phyloP scores from a whole-genome alignment of 1,284 basidiomycete genomes.

The Ustilago esculenta region DNA sequence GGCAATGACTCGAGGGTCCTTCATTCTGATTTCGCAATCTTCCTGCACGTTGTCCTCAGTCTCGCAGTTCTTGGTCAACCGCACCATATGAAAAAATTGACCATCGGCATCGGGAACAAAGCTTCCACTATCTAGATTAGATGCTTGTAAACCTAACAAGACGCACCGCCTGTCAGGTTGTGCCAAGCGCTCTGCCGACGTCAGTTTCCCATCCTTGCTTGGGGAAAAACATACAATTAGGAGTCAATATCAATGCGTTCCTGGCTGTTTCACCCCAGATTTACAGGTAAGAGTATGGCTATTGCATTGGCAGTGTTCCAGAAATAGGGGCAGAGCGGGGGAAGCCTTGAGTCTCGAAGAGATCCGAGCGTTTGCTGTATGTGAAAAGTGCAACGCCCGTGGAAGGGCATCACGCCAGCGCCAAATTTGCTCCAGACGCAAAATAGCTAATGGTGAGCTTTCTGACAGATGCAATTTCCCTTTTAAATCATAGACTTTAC shows the following conservation, averaged over 20 bases:
- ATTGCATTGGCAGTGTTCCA: no score
- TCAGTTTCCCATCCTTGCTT: not conserved
- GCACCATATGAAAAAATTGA: constrained; percentile 5
- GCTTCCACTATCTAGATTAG: no score
- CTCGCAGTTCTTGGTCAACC: constrained; percentile 19
- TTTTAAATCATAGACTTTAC: not conserved
- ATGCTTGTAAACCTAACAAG: not conserved
- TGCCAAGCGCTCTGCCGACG: not conserved
- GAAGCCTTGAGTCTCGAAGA: constrained; percentile 2
- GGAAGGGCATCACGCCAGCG: not conserved
- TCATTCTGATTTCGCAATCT: not conserved
- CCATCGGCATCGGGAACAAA: constrained; percentile 5
- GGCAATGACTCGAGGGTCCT: not conserved
- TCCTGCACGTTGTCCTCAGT: constrained; percentile 18
- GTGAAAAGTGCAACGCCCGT: not conserved
- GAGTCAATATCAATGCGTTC: no score
- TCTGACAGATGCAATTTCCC: constrained; percentile 3
- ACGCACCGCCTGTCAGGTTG: constrained; percentile 21
- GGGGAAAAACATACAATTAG: no score
- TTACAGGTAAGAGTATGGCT: no score
- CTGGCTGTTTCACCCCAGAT: no score
- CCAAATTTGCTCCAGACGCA: not conserved
- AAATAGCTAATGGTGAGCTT: constrained; percentile 12
- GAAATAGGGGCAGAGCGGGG: not conserved
- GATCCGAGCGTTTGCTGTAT: constrained; percentile 31